Base-by-base conservation (phyloP, 257 asterid genomes). In the Eustoma russellianum region DNA sequence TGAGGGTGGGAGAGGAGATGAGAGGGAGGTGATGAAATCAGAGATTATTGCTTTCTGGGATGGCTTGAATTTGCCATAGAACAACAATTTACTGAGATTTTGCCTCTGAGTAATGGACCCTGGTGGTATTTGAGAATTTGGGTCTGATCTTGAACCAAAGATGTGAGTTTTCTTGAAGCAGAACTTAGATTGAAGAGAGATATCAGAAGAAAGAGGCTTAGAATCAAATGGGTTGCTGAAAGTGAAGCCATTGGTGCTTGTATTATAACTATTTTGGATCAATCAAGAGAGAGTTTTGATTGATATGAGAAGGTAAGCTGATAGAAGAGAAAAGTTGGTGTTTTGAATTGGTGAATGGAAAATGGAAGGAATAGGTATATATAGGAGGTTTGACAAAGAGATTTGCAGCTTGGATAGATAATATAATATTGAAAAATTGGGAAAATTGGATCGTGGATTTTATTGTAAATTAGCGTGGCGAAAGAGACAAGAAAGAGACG, bases 51-150 rank as follows among this genome's bases (percentile, higher is more conserved):
- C 78, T 50, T 74, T 74, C 34, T 86, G 94, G 45, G 88, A 59
- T 0, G 95, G 79, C 41, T 71, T 76, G 79, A 82, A 82, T 8
- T 77, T 74, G 12, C 95, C 93, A 60, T 85, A 85, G 89, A 86
- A 85, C 0, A 85, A 77, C 7, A 82, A 34, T 82, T 82, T 1
- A 85, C 65, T 19, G 95, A 66, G 46, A 80, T 78, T 53, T 48
- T 78, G 40, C 95, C 95, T 6, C 48, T 55, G 10, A 85, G 85
- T 13, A 85, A 93, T 16, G 80, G 28, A 33, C 95, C 95, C 6
- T 74, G 76, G 88, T 85, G 95, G 56, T 79, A 83, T 1, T 64
- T 62, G 13, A 83, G 67, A 0, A 78, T 56, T 50, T 73, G 68
- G 56, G 16, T 64, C n/a, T 48, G 66, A 7, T 76, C 63, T 56